Evolutionary conservation across 176 grass and related monocot species (phyloP).

Genomic region (Elaeis guineensis): DNA sequence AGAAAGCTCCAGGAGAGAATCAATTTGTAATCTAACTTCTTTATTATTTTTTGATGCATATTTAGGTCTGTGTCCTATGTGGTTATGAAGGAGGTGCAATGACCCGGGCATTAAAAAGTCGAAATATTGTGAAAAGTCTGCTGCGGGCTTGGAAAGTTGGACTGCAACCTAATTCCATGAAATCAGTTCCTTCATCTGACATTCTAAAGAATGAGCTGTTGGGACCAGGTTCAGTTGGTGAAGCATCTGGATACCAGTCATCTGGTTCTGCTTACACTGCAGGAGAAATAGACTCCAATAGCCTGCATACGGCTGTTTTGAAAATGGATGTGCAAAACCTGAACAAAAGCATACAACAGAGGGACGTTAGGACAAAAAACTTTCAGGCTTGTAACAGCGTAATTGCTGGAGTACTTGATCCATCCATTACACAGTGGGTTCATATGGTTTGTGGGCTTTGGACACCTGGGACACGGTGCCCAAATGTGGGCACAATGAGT

Average conservation of each 20-base stretch:
- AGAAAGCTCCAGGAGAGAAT: too few species aligned
- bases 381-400: slow-evolving; percentile 20
- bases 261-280: slow-evolving; percentile 18
- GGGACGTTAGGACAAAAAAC: slow-evolving; percentile 15
- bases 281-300: slow-evolving; percentile 22
- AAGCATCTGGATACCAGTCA: slow-evolving; percentile 9
- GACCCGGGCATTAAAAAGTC: slow-evolving; percentile 68
- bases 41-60: neutral
- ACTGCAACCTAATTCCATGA: slow-evolving; percentile 9
- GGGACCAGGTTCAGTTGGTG: slow-evolving; percentile 17
- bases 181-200: slow-evolving; percentile 22
- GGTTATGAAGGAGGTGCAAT: slow-evolving; percentile 90
- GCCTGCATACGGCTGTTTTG: slow-evolving; percentile 3
- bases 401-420: slow-evolving; percentile 29
- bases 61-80: slow-evolving; percentile 79
- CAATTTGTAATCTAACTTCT: too few species aligned
- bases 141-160: slow-evolving; percentile 33
- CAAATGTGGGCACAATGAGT: slow-evolving; percentile 81
- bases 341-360: slow-evolving; percentile 1
- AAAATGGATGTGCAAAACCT: slow-evolving; percentile 20
- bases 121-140: slow-evolving; percentile 60
- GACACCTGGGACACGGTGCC: slow-evolving; percentile 90
- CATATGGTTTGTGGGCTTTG: slow-evolving; percentile 94
- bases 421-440: slow-evolving; percentile 50
- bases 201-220: slow-evolving; percentile 1